Conservation (phyloP, 1,139 yeast species). For the Lodderomyces oxycetoniae region DNA sequence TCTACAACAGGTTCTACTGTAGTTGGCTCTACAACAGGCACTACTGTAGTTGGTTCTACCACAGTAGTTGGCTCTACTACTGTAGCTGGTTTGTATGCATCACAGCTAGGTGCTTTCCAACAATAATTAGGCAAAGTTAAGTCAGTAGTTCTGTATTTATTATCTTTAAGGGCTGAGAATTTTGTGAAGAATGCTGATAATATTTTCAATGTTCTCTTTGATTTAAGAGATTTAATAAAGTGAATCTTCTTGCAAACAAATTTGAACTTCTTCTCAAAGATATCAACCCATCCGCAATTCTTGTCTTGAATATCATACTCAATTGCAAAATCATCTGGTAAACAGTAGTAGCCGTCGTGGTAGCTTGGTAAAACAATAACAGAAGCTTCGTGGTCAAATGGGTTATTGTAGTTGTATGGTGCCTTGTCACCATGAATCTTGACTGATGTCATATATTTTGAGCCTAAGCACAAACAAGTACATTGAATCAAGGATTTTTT, state of each 20-base stretch:
- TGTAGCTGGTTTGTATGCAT: background rate
- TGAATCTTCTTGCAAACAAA: background rate
- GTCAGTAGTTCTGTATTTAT: too few species aligned
- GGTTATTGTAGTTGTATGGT: background rate
- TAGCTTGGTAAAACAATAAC: conserved; percentile 18
- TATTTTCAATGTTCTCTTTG: background rate
- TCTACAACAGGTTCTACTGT: conserved; percentile 5
- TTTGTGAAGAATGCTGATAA: background rate
- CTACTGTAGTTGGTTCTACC: background rate
- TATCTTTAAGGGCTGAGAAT: background rate
- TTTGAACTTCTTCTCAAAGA: background rate
- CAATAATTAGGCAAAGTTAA: conserved; percentile 5
- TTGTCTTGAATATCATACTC: conserved; percentile 14
- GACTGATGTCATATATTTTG: background rate
- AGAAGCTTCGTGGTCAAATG: conserved; percentile 12
- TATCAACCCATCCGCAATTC: background rate
- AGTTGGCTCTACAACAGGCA: background rate
- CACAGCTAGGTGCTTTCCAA: conserved; percentile 7
- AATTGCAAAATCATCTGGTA: conserved; percentile 25
- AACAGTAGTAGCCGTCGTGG: conserved; percentile 24
- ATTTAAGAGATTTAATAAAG: too few species aligned
- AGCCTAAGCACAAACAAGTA: background rate
- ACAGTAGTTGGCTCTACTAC: background rate
- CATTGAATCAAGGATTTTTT: background rate
- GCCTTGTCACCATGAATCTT: conserved; percentile 1